These are phyloP conservation scores for Phytophthora foliorum DNA, from an alignment of 352 stramenopile species.

Conservation along the genomic window DNA sequence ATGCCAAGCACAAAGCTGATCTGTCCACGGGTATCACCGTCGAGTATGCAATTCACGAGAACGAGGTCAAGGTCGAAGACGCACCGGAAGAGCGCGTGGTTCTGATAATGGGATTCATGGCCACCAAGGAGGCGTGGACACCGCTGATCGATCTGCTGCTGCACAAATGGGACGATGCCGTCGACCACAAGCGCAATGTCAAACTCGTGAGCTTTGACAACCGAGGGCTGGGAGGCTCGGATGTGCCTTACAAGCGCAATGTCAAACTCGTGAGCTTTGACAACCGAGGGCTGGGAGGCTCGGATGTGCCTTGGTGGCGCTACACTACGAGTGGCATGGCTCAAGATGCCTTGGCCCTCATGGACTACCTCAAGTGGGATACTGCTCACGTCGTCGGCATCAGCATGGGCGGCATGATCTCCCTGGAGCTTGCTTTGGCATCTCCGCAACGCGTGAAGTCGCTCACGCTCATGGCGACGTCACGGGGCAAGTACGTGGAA, in stretches of 20 bases:
- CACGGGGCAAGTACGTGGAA: conserved; percentile 45
- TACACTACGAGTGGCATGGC: conserved; percentile 68
- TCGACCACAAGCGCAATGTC: conserved; percentile 40
- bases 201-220: conserved; percentile 71
- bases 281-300: conserved; percentile 56
- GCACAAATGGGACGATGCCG: conserved; percentile 36
- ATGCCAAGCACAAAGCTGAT: not conserved
- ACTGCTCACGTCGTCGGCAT: conserved; percentile 49
- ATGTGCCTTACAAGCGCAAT: conserved; percentile 40
- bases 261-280: conserved; percentile 65
- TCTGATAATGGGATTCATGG: conserved; percentile 64
- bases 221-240: conserved; percentile 45
- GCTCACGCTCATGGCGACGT: conserved; percentile 60
- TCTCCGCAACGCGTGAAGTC: conserved; percentile 53
- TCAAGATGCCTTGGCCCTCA: conserved; percentile 52
- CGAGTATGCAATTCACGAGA: conserved; percentile 58
- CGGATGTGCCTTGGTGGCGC: conserved; percentile 40
- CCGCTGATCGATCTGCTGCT: conserved; percentile 54
- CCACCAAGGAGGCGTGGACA: conserved; percentile 56
- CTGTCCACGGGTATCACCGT: conserved; percentile 47
- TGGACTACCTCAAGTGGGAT: conserved; percentile 59
- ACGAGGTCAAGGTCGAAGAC: conserved; percentile 17
- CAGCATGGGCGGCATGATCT: conserved; percentile 71
- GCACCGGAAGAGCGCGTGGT: conserved; percentile 35
- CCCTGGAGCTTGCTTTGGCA: conserved; percentile 50